A percentile compares a stretch with the other conserved stretches of the same genome.
These are phyloP conservation scores for Sporothrix dimorphospora DNA, from an alignment of 2,329 filamentous ascomycete genomes.

Conservation along the genomic window DNA sequence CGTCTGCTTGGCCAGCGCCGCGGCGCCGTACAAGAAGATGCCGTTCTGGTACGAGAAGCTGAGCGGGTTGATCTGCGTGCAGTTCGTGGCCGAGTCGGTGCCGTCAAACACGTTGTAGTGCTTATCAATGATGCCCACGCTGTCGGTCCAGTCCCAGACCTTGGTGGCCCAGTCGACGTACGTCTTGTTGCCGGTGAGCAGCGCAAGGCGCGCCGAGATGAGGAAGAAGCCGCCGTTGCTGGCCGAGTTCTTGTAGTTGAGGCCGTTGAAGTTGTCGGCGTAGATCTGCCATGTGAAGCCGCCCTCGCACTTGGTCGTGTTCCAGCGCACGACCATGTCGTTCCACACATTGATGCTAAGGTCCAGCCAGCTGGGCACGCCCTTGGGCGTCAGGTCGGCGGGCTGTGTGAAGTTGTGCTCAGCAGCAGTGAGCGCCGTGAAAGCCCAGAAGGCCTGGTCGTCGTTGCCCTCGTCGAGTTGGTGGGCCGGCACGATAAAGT, in stretches of 20 bases:
- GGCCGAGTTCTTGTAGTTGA: slow-evolving; percentile 81
- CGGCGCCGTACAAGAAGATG: slow-evolving; percentile 66
- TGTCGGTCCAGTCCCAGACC: slow-evolving; percentile 66
- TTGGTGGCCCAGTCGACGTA: slow-evolving; percentile 69
- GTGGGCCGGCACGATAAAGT: slow-evolving; percentile 64
- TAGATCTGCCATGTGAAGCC: slow-evolving; percentile 85
- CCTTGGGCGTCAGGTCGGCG: slow-evolving; percentile 58
- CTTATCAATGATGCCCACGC: slow-evolving; percentile 59
- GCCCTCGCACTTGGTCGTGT: slow-evolving; percentile 66
- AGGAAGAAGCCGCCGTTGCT: slow-evolving; percentile 85
- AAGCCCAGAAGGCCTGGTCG: slow-evolving; percentile 75
- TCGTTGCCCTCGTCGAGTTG: slow-evolving; percentile 70
- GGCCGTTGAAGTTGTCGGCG: slow-evolving; percentile 69
- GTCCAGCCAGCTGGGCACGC: slow-evolving; percentile 69
- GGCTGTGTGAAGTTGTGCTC: slow-evolving; percentile 69
- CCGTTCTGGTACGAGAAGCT: slow-evolving; percentile 69
- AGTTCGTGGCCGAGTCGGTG: slow-evolving; percentile 57
- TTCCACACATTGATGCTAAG: slow-evolving; percentile 75
- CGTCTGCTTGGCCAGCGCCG: slow-evolving; percentile 65
- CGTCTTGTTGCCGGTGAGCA: slow-evolving; percentile 67
- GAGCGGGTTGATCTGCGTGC: slow-evolving; percentile 54
- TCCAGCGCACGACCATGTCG: slow-evolving; percentile 70
- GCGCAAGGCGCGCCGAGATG: slow-evolving; percentile 73
- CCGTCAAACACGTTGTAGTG: slow-evolving; percentile 65
- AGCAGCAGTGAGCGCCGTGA: slow-evolving; percentile 67